phyloP scores from a whole-genome alignment of 495 filamentous ascomycete species.

The Xanthoparmelia taractica region DNA sequence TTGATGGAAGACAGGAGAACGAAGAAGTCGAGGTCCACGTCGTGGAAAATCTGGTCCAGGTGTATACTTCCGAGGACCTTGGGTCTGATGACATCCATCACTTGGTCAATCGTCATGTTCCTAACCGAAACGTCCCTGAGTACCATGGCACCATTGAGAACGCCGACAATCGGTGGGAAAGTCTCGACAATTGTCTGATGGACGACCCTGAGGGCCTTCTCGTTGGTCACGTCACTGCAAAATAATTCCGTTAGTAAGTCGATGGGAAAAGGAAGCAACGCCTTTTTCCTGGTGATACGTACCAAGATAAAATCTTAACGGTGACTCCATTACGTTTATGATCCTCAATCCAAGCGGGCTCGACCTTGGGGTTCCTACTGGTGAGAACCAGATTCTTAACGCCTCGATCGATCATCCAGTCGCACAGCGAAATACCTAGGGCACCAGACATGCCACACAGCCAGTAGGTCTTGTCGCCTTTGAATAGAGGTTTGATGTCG shows the following conservation, averaged over 20 bases:
- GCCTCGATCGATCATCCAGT: constrained; percentile 47
- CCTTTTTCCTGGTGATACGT: background rate
- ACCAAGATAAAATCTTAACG: constrained; percentile 8
- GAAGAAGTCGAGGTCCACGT: constrained; percentile 53
- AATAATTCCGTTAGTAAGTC: background rate
- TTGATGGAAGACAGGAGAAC: constrained; percentile 55
- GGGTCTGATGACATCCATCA: constrained; percentile 3
- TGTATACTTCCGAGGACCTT: constrained; percentile 10
- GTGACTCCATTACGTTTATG: constrained; percentile 28
- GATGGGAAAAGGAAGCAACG: background rate
- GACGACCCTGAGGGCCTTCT: constrained; percentile 5
- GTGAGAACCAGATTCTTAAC: constrained; percentile 45
- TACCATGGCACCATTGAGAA: constrained; percentile 10
- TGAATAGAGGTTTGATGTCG: constrained; percentile 9
- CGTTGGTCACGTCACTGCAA: constrained; percentile 6
- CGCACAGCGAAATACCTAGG: constrained; percentile 50
- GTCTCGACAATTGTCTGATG: constrained; percentile 4
- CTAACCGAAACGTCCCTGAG: constrained; percentile 3
- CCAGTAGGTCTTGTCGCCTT: constrained; percentile 43
- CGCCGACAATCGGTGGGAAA: constrained; percentile 6
- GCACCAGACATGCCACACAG: constrained; percentile 50
- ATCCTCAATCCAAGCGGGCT: constrained; percentile 39
- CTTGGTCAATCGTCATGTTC: constrained; percentile 5
- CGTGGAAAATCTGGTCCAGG: constrained; percentile 2
- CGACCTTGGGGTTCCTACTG: constrained; percentile 41